Evolutionary conservation across 2,329 filamentous ascomycete species (phyloP).

Genomic region (Colletotrichum sp.): DNA sequence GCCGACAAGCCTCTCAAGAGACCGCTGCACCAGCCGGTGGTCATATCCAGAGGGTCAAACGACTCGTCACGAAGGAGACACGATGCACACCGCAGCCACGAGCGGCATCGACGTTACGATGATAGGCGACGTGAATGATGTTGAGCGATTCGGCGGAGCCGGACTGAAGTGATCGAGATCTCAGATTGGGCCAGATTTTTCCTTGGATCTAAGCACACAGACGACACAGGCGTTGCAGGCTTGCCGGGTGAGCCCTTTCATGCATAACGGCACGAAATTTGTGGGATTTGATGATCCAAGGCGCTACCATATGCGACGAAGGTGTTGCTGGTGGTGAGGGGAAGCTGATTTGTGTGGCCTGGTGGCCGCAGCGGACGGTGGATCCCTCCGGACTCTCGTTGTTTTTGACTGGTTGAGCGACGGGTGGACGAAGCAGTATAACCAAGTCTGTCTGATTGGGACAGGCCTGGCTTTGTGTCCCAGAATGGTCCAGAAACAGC

Average conservation of each 20-base stretch:
- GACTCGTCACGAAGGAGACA: constrained; percentile 38
- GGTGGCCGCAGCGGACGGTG: constrained; percentile 16
- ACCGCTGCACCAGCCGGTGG: constrained; percentile 60
- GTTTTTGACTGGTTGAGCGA: constrained; percentile 8
- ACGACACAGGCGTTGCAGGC: background rate
- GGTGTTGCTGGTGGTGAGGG: constrained; percentile 4
- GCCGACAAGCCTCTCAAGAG: constrained; percentile 58
- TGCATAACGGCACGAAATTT: constrained; percentile 13
- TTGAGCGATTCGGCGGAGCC: background rate
- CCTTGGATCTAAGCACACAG: background rate
- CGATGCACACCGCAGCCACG: constrained; percentile 34
- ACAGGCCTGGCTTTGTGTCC: constrained; percentile 5
- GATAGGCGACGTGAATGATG: constrained; percentile 30
- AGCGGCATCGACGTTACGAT: constrained; percentile 29
- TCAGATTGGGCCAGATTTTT: constrained; percentile 15
- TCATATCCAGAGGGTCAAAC: constrained; percentile 49
- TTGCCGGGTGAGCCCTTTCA: background rate
- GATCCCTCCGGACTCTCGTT: background rate
- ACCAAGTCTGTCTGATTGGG: constrained; percentile 6
- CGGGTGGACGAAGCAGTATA: constrained; percentile 2
- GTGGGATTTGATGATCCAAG: constrained; percentile 20
- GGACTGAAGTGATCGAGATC: background rate
- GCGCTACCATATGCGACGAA: background rate
- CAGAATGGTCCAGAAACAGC: constrained; percentile 46
- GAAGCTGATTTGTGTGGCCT: constrained; percentile 9